Base-by-base conservation (phyloP, 768 basidiomycete species). In the Lentinula boryana region DNA sequence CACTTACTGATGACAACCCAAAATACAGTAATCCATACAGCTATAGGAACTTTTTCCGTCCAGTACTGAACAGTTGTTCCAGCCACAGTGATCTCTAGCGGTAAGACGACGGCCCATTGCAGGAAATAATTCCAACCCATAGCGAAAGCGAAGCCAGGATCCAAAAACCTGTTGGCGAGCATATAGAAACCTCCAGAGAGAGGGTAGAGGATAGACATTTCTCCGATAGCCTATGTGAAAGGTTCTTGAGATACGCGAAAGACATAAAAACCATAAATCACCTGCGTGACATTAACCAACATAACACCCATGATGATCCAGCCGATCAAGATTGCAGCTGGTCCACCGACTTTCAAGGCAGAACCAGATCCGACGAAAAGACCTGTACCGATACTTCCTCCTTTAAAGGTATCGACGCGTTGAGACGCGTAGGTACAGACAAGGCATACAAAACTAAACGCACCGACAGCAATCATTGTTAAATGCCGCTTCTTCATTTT, bases 51-150 rank as follows among this genome's bases (percentile, higher is more conserved):
- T 49, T 73, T 66, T 54, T 69, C 64, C 4, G 73, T 73, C 78
- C 79, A 80, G 63, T 78, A 80, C 57, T 76, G 69, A 31, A 79
- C 75, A 8, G 79, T 80, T 36, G 71, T 75, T 12, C 71, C 75
- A 18, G 78, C 79, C 12, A 80, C 77, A 2, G 77, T 79, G 16
- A 79, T 75, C 69, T 80, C 78, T 31, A 80, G 66, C 0, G 78
- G 79, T 40, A 80, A 68, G 2, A 75, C 75, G 23, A 78, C 65
- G 9, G 75, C 77, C 79, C 79, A 80, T 73, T 78, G 77, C 44
- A 80, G 70, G 40, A 74, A 71, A 62, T 80, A 80, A 56, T 80
- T 80, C 79, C 79, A 80, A 2, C 79, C 79, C 79, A 80, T 80
- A 48, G 78, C 75, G 58, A 79, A 79, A 41, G 77, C 77, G 62